phyloP scores from a whole-genome alignment of 495 filamentous ascomycete genomes.

The Durotheca rogersii region DNA sequence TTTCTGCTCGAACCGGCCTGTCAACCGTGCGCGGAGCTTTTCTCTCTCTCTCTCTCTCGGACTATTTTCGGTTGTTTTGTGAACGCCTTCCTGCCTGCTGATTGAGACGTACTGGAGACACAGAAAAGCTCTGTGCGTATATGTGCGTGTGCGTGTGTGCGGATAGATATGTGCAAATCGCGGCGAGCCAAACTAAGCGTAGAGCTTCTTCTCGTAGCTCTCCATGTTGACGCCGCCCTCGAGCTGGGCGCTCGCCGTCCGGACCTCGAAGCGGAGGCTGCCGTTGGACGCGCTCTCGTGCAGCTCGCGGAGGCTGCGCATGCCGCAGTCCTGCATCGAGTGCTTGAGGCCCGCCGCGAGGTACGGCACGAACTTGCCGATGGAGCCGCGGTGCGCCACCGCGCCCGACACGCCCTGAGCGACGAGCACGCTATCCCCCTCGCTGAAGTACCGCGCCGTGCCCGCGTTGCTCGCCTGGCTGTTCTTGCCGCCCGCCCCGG shows the following conservation, averaged over 20 bases:
- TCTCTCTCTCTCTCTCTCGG: too few species aligned
- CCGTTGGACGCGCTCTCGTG: constrained; percentile 75
- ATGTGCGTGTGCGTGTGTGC: too few species aligned
- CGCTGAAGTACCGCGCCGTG: constrained; percentile 97
- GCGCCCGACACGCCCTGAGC: constrained; percentile 90
- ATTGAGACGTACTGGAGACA: too few species aligned
- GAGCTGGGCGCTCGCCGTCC: constrained; percentile 89
- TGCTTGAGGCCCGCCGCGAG: constrained; percentile 94
- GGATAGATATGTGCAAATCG: too few species aligned
- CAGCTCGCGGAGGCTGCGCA: constrained; percentile 71
- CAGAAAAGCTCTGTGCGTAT: too few species aligned
- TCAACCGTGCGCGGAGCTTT: too few species aligned
- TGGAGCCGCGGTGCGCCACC: constrained; percentile 64
- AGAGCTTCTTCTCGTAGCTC: constrained; percentile 99
- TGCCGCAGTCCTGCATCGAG: constrained; percentile 92
- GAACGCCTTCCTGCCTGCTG: too few species aligned
- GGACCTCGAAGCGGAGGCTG: constrained; percentile 85
- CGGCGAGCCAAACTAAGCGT: constrained; percentile 66
- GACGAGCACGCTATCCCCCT: constrained; percentile 90
- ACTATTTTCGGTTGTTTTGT: too few species aligned
- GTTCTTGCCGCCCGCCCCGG: constrained; percentile 63
- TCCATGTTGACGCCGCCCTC: constrained; percentile 98
- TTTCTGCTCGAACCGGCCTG: too few species aligned
- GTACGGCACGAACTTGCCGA: constrained; percentile 95
- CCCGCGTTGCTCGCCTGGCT: constrained; percentile 90